phyloP scores from a whole-genome alignment of 2,329 filamentous ascomycete species.

The Verticillium nonalfalfae region DNA sequence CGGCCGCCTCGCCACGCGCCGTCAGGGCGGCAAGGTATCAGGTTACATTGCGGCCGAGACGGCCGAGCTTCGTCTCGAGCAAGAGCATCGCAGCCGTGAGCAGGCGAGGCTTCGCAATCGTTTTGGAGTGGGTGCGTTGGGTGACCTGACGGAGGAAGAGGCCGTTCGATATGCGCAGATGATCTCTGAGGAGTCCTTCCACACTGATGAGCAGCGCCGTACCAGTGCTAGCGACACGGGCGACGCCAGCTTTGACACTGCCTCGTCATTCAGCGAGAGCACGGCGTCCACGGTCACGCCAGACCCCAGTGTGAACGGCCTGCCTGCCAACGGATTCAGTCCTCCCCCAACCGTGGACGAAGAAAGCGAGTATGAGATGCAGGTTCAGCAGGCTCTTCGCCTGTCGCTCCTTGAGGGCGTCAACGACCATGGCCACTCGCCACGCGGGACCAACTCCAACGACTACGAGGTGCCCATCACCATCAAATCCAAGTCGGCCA shows the following conservation, averaged over 20 bases:
- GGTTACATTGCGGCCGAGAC: slow-evolving; percentile 85
- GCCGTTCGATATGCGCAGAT: slow-evolving; percentile 59
- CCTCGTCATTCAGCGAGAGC: slow-evolving; percentile 33
- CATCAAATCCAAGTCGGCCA: slow-evolving; percentile 33
- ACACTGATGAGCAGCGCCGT: slow-evolving; percentile 50
- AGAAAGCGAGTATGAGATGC: slow-evolving; percentile 51
- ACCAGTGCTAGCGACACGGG: slow-evolving; percentile 42
- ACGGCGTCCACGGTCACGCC: slow-evolving; percentile 45
- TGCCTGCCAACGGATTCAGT: slow-evolving; percentile 13
- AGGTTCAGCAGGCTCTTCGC: slow-evolving; percentile 57
- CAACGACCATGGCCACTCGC: slow-evolving; percentile 38
- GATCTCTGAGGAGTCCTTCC: slow-evolving; percentile 56
- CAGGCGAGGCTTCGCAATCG: slow-evolving; percentile 65
- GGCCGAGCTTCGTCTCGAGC: slow-evolving; percentile 70
- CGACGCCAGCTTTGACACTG: slow-evolving; percentile 36
- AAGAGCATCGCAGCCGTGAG: slow-evolving; percentile 60
- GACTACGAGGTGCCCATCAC: slow-evolving; percentile 47
- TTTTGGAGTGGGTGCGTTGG: slow-evolving; percentile 73
- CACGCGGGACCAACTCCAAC: slow-evolving; percentile 35
- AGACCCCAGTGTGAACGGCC: slow-evolving; percentile 43
- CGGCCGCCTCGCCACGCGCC: slow-evolving; percentile 41
- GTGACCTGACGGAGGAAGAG: slow-evolving; percentile 59
- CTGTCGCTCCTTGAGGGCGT: slow-evolving; percentile 53
- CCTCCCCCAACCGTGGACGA: slow-evolving; percentile 26
- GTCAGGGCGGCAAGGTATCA: slow-evolving; percentile 61